These are phyloP conservation scores for Pichia californica DNA, from an alignment of 805 yeast genomes.

Conservation along the genomic window DNA sequence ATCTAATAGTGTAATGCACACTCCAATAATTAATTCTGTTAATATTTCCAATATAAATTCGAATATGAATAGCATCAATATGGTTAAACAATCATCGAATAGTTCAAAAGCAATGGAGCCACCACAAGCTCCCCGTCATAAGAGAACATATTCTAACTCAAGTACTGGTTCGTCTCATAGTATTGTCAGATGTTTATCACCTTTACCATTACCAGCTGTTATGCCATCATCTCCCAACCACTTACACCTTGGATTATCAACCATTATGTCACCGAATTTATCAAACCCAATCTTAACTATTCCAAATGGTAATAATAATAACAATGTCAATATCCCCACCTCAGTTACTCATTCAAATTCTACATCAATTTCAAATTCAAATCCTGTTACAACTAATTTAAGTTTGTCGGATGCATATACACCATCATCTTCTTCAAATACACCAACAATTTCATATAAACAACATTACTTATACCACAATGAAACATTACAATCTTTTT, in stretches of 20 bases:
- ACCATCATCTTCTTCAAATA: neutral
- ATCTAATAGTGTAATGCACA: neutral
- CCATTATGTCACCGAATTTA: conserved; percentile 7
- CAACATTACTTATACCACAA: conserved; percentile 61
- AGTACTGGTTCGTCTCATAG: conserved; percentile 28
- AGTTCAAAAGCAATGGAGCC: conserved; percentile 25
- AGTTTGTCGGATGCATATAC: no score
- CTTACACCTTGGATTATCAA: conserved; percentile 5
- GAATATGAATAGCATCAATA: neutral
- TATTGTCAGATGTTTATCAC: conserved; percentile 23
- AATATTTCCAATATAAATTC: neutral
- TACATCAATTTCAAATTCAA: neutral
- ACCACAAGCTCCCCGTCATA: conserved; percentile 29
- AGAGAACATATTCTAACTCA: conserved; percentile 38
- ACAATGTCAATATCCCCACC: neutral
- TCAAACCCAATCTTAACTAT: no score
- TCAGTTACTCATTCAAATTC: no score
- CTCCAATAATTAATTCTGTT: neutral
- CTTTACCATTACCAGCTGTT: conserved; percentile 40
- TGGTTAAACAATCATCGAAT: neutral
- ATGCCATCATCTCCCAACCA: conserved; percentile 29
- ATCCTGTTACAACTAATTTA: no score
- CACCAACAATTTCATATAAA: conserved; percentile 20
- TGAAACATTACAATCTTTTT: conserved; percentile 85
- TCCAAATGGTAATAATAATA: no score